Evolutionary conservation across 257 asterid species (phyloP).

Genomic region (Fraxinus anomala): DNA sequence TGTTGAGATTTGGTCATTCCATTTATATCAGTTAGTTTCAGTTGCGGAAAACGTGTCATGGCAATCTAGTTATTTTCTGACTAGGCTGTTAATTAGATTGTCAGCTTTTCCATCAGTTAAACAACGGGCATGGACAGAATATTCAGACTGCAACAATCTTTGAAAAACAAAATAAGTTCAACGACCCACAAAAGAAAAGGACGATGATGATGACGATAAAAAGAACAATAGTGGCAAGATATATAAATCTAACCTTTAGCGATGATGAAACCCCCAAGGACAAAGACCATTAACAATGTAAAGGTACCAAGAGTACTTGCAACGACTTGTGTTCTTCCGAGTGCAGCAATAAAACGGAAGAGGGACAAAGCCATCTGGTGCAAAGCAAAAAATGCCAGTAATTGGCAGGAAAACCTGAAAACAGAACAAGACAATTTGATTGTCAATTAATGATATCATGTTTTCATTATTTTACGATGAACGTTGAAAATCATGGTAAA

Average conservation of each 20-base stretch:
- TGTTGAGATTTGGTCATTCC: no score
- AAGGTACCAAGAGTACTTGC: conserved; percentile 83
- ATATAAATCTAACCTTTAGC: conserved; percentile 64
- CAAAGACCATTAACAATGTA: conserved; percentile 72
- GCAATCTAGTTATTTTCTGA: no score
- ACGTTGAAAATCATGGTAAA: not conserved
- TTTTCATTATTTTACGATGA: not conserved
- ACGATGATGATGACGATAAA: no score
- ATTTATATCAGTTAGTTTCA: no score
- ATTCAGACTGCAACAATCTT: no score
- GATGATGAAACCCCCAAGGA: conserved; percentile 86
- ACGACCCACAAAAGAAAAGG: no score
- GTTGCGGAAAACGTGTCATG: no score
- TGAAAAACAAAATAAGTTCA: no score
- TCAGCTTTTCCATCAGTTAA: no score
- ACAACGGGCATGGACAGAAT: no score
- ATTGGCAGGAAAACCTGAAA: conserved; percentile 77
- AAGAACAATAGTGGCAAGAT: not conserved
- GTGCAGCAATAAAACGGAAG: conserved; percentile 73
- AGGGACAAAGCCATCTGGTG: conserved; percentile 93
- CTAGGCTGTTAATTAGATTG: no score
- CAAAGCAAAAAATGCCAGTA: conserved; percentile 71
- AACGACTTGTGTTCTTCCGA: conserved; percentile 81
- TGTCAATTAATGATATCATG: not conserved
- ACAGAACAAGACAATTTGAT: not conserved